These are phyloP conservation scores for Dimocarpus longan DNA, from an alignment of 345 rosid genomes.

Conservation along the genomic window DNA sequence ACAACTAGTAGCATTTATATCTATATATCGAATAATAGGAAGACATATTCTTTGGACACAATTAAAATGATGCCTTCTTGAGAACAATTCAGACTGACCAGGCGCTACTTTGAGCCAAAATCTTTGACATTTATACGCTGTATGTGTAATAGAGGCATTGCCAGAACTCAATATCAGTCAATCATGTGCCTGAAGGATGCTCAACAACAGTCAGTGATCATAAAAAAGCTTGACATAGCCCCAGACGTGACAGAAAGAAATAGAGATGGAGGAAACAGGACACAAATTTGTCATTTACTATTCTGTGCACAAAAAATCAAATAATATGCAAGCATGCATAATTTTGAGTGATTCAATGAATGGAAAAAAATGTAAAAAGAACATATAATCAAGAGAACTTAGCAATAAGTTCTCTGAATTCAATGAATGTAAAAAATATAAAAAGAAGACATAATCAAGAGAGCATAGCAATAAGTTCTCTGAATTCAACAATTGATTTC, in stretches of 20 bases:
- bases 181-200: slow-evolving; percentile 4
- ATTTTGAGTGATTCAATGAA: neutral
- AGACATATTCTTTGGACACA: neutral
- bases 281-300: neutral
- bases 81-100: neutral
- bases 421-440: neutral
- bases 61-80: neutral
- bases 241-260: neutral
- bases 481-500: neutral
- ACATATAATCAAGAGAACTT: neutral
- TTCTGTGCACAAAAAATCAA: neutral
- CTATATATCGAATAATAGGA: neutral
- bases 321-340: neutral
- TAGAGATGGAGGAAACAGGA: neutral
- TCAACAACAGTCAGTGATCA: neutral
- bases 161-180: neutral
- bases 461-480: neutral
- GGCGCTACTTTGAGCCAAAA: neutral
- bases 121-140: neutral
- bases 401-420: neutral
- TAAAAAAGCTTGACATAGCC: neutral
- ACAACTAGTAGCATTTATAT: neutral
- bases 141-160: neutral
- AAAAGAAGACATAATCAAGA: neutral
- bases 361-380: neutral